Evolutionary conservation across 768 basidiomycete genomes (phyloP).

Genomic region (Lentinus tigrinus): DNA sequence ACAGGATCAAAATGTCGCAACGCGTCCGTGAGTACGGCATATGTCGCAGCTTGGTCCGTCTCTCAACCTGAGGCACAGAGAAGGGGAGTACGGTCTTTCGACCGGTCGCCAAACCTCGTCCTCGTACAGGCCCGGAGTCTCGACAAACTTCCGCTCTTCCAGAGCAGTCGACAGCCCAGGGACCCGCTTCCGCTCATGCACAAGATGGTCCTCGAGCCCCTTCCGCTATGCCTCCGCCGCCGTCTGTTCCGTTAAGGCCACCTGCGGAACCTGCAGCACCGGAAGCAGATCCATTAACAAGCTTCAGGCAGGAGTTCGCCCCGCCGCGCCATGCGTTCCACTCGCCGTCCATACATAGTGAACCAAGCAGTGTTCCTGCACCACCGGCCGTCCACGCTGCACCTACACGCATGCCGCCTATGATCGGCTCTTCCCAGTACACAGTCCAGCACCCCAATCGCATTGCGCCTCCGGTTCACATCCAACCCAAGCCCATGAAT

Average conservation of each 20-base stretch:
- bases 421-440: slow-evolving; percentile 4
- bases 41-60: too few species aligned
- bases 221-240: slow-evolving; percentile 16
- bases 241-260: slow-evolving; percentile 1
- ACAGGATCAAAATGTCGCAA: slow-evolving; percentile 37
- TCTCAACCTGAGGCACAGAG: slow-evolving; percentile 41
- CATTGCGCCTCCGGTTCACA: background rate
- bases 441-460: background rate
- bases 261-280: background rate
- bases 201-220: background rate
- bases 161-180: slow-evolving; percentile 10
- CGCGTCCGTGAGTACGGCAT: slow-evolving; percentile 73
- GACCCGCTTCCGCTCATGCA: slow-evolving; percentile 1
- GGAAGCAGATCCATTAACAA: too few species aligned
- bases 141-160: slow-evolving; percentile 25
- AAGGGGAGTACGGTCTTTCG: slow-evolving; percentile 71
- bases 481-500: background rate
- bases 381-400: background rate
- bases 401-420: slow-evolving; percentile 3
- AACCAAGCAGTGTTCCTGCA: too few species aligned
- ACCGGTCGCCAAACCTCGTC: slow-evolving; percentile 59
- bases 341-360: background rate
- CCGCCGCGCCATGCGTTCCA: too few species aligned
- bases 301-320: too few species aligned
- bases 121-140: slow-evolving; percentile 33